These are phyloP conservation scores for Rhizopogon vesiculosus DNA, from an alignment of 768 basidiomycete species.

Conservation along the genomic window DNA sequence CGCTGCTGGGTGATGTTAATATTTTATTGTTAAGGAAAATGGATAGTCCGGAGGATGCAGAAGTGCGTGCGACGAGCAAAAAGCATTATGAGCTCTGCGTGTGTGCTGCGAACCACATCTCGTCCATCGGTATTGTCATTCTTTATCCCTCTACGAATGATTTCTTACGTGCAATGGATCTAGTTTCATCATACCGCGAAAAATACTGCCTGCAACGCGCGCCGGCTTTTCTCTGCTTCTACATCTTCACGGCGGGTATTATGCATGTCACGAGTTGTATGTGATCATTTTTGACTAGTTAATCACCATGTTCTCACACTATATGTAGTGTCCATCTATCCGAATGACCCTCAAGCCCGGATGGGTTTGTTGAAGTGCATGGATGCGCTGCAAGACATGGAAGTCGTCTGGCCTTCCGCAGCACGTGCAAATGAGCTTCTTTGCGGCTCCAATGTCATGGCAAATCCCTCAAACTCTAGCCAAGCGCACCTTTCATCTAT, in stretches of 20 bases:
- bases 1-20: background rate
- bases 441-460: conserved; percentile 50
- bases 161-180: conserved; percentile 3
- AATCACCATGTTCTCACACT: background rate
- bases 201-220: conserved; percentile 56
- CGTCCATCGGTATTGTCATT: conserved; percentile 49
- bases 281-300: conserved; percentile 22
- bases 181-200: conserved; percentile 58
- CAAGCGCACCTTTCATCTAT: background rate
- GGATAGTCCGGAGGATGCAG: conserved; percentile 44
- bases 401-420: conserved; percentile 72
- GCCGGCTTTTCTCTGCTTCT: conserved; percentile 72
- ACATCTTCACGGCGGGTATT: conserved; percentile 74
- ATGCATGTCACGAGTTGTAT: conserved; percentile 73
- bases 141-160: background rate
- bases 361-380: conserved; percentile 63
- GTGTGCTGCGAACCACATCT: conserved; percentile 75
- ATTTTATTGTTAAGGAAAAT: conserved; percentile 22
- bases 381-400: conserved; percentile 61
- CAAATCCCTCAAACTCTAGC: background rate
- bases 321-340: conserved; percentile 52
- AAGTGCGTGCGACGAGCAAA: conserved; percentile 48
- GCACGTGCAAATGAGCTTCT: conserved; percentile 71
- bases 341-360: conserved; percentile 65
- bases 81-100: conserved; percentile 72